phyloP scores from a whole-genome alignment of 179 eudicot genomes.

The Corrigiola litoralis region DNA sequence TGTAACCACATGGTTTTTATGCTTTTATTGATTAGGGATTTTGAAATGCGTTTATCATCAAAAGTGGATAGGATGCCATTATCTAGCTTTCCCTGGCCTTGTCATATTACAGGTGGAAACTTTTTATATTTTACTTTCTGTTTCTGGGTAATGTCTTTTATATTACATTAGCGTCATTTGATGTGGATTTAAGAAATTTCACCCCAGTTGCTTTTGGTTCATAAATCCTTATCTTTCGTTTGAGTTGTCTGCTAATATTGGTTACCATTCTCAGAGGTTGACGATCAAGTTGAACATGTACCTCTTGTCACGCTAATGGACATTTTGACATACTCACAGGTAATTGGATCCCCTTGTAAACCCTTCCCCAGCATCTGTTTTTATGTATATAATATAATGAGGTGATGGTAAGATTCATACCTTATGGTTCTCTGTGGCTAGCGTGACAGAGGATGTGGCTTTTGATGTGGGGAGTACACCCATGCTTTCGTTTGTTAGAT shows the following conservation, averaged over 20 bases:
- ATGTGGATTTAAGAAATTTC: too few relatives aligned
- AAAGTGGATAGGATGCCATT: conserved; percentile 66
- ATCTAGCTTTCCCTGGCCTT: conserved; percentile 67
- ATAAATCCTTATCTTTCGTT: background rate
- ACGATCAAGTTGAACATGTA: conserved; percentile 33
- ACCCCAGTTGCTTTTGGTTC: background rate
- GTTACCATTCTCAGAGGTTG: conserved; percentile 43
- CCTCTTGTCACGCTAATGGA: conserved; percentile 72
- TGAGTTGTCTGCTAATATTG: background rate
- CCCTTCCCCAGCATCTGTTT: too few relatives aligned
- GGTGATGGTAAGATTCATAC: too few relatives aligned
- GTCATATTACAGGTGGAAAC: conserved; percentile 33
- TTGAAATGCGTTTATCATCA: conserved; percentile 45
- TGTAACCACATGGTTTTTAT: background rate
- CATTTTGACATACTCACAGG: conserved; percentile 57
- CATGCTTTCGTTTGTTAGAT: too few relatives aligned
- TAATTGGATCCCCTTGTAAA: conserved; percentile 13
- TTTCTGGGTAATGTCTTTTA: background rate
- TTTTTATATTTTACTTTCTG: background rate
- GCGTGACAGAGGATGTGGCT: too few relatives aligned
- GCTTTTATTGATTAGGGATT: conserved; percentile 30
- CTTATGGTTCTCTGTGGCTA: too few relatives aligned
- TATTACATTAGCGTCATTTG: background rate
- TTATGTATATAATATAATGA: too few relatives aligned
- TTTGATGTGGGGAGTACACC: too few relatives aligned